Evolutionary conservation across 176 grass and related monocot genomes (phyloP), one percentile per base, ranked within the genome.

Genomic region (Bromus sterilis): DNA sequence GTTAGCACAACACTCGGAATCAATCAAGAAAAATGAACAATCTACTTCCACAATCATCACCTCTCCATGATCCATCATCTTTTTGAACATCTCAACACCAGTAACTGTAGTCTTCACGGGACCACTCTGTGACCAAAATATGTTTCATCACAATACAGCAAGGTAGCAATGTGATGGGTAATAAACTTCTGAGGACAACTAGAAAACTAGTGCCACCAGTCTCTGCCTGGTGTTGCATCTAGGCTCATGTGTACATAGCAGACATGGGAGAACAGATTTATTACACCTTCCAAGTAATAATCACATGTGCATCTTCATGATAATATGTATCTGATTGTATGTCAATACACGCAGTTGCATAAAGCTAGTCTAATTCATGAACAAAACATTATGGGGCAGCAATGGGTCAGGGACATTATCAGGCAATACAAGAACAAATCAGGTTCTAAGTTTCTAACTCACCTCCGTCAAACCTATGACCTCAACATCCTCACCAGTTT

Each of bases 51-150:
- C 18, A 1, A 76, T 46, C 2, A 12, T 86, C 83, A 99, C 96
- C 91, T 93, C 81, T 95, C 93, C 96, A 88, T 93, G 78, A 89
- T 99, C 96, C 84, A 99, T 71, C 37, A 95, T 95, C 86, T 99
- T 99, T 72, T 95, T 99, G 85, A 99, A 99, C 96, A 99, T 99
- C 93, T 99, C 91, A 40, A 99, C 96, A 63, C 93, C 93, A 78
- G 96, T 99, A 71, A 99, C 96, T 15, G 96, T 99, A 81, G 96
- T 93, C 80, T 95, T 99, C 63, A 95, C 44, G 0, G 96, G 93
- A 75, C 90, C 90, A 82, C 79, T 75, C 96, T 99, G 76, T 56
- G 26, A 90, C 21, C 66, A 86, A 66, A 81, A 80, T 39, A 68
- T n/a, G 35, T 20, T 23, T 25, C 32, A 78, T 15, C 28, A 78